These are phyloP conservation scores for Macrophomina pseudophaseolina DNA, from an alignment of 2,329 filamentous ascomycete species.

Conservation along the genomic window DNA sequence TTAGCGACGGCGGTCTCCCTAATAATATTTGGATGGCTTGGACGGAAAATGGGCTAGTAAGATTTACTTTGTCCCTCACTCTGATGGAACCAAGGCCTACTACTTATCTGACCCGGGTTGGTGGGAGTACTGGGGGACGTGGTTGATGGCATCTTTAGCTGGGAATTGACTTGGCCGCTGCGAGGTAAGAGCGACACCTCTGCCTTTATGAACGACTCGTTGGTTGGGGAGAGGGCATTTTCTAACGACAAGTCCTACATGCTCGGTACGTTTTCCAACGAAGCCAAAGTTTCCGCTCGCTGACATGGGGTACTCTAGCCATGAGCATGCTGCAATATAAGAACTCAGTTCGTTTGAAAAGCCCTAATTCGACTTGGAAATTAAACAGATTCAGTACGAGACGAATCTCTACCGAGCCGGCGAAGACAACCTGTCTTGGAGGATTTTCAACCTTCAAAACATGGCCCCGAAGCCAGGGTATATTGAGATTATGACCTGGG, in stretches of 20 bases:
- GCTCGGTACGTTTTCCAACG: slow-evolving; percentile 34
- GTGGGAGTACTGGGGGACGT: slow-evolving; percentile 39
- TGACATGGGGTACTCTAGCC: not conserved
- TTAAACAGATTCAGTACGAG: too few relatives aligned
- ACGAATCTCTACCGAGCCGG: slow-evolving; percentile 41
- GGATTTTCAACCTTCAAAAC: slow-evolving; percentile 44
- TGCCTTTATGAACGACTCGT: slow-evolving; percentile 34
- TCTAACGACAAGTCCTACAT: slow-evolving; percentile 41
- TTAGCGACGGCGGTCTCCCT: not conserved
- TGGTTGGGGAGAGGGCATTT: slow-evolving; percentile 32
- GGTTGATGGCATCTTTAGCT: slow-evolving; percentile 46
- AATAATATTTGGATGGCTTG: not conserved
- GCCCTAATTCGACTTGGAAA: too few relatives aligned
- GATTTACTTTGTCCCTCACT: slow-evolving; percentile 43
- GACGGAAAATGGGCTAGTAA: not conserved
- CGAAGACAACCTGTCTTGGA: slow-evolving; percentile 42
- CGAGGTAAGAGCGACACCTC: not conserved
- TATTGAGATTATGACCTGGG: slow-evolving; percentile 43
- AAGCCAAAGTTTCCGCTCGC: too few relatives aligned
- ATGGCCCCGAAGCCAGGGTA: slow-evolving; percentile 36
- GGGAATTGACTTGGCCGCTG: slow-evolving; percentile 46
- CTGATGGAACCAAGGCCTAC: slow-evolving; percentile 35
- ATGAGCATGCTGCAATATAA: slow-evolving; percentile 38
- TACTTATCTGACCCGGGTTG: slow-evolving; percentile 36
- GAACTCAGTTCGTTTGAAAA: too few relatives aligned